Base-by-base conservation (phyloP, 1,284 basidiomycete species). In the Ustilago lituana region DNA sequence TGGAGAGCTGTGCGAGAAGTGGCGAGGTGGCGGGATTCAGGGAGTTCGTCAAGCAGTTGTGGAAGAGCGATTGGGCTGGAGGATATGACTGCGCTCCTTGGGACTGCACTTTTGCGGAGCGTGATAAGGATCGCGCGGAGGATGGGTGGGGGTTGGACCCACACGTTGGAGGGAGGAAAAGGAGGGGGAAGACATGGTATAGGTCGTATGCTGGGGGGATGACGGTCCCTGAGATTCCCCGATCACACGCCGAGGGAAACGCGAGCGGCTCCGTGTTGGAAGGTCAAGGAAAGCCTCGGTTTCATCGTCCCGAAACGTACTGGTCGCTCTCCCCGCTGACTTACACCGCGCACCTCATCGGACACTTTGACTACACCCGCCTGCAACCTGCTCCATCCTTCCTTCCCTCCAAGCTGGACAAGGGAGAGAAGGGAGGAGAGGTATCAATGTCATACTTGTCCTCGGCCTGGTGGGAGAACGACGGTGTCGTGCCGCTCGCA, bases 401-500 rank as follows among this genome's bases (percentile, higher is more conserved):
- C 37, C 15, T 55, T 14, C 31, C 27, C 15, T 15, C 23, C 11
- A 4, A 6, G 12, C 12, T 3, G 4, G 35, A 48, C 8, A 19
- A 22, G 24, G 20, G 26, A 9, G 49, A 24, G 8, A 12, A 27
- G 27, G 43, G 22, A 17, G 12, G 20, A 23, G 20, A 24, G 9
- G 26, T 8, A 31, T 4, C 5, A 8, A n/a, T n/a, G n/a, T n/a
- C n/a, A n/a, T n/a, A n/a, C n/a, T n/a, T n/a, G 15, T 11, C 55
- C 3, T 32, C 47, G 17, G 37, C 31, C 0, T 75, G 73, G 73
- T 69, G 61, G 56, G 47, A 49, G 9, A 75, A 75, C 39, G 73
- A 75, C 31, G 73, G 73, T 2, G 66, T 75, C 11, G 71, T 75
- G 5, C 73, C 73, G 3, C 27, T 75, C 0, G 73, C 73, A 4